A percentile compares a stretch with the other conserved stretches of the same genome.
These are phyloP conservation scores for Cutaneotrichosporon dermatis DNA, from an alignment of 1,284 basidiomycete species.

Conservation along the genomic window DNA sequence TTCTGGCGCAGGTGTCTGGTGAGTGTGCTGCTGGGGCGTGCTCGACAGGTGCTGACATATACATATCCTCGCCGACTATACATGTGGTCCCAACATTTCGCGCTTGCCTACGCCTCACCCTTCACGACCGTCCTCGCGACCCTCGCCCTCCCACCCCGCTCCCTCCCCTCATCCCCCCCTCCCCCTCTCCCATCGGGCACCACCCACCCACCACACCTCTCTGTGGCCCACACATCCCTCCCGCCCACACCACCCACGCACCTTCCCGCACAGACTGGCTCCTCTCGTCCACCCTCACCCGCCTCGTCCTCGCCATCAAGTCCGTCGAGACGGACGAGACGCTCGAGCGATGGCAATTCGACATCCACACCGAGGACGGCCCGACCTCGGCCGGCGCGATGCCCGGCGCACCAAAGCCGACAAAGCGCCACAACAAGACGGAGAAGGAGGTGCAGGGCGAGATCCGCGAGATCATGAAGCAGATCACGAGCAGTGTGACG, in stretches of 20 bases:
- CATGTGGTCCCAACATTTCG: too few relatives aligned
- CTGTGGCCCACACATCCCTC: too few relatives aligned
- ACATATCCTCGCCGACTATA: too few relatives aligned
- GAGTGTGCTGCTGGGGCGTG: conserved; percentile 38
- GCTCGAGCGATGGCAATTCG: conserved; percentile 97
- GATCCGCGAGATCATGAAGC: conserved; percentile 96
- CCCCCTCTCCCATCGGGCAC: neutral
- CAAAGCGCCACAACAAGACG: conserved; percentile 46
- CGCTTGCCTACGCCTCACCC: too few relatives aligned
- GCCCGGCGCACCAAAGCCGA: conserved; percentile 13
- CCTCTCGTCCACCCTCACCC: conserved; percentile 78
- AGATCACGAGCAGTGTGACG: conserved; percentile 93
- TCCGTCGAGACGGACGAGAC: conserved; percentile 87
- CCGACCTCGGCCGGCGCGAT: conserved; percentile 10
- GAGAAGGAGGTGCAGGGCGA: conserved; percentile 95
- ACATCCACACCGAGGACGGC: conserved; percentile 67
- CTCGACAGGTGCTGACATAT: too few relatives aligned
- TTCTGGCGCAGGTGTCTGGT: conserved; percentile 87
- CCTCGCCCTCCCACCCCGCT: neutral
- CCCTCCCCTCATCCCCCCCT: too few relatives aligned
- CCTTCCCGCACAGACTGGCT: conserved; percentile 70
- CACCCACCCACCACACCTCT: too few relatives aligned
- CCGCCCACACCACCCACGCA: too few relatives aligned
- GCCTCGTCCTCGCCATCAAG: conserved; percentile 92
- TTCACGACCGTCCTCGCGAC: too few relatives aligned